These are phyloP conservation scores for Croton laevigatus DNA, from an alignment of 441 rosid genomes.

Conservation along the genomic window DNA sequence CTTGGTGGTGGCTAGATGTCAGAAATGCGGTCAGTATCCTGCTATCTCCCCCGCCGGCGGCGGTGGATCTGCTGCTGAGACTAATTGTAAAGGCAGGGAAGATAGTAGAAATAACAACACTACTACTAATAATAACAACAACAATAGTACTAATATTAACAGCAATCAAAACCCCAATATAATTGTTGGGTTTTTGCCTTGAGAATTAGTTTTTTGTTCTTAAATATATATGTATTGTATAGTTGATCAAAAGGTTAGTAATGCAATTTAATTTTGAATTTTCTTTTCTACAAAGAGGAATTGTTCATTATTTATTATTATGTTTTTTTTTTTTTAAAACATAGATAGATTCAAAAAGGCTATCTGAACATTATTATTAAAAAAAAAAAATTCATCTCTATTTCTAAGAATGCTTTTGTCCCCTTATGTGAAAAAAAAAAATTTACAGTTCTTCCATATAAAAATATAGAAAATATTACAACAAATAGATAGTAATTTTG, in stretches of 20 bases:
- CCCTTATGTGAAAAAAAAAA: no score
- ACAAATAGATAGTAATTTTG: no score
- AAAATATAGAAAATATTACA: no score
- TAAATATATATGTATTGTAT: not conserved
- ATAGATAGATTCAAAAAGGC: no score
- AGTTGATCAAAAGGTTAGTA: not conserved
- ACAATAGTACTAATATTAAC: not conserved
- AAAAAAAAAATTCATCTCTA: no score
- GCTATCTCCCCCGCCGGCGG: constrained; percentile 29
- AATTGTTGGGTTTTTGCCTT: constrained; percentile 15
- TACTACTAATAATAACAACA: not conserved
- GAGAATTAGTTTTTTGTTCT: not conserved
- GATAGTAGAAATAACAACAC: constrained; percentile 15
- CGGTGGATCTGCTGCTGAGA: constrained; percentile 19
- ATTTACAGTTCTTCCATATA: no score
- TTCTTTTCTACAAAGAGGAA: not conserved
- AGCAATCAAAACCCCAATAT: not conserved
- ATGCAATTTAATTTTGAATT: no score
- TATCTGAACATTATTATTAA: no score
- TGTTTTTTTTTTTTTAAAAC: no score
- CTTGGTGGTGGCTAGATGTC: constrained; percentile 53
- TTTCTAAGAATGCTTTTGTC: no score
- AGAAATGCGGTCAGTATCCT: constrained; percentile 61
- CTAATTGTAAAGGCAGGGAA: constrained; percentile 42
- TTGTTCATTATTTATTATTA: not conserved